Evolutionary conservation across 805 yeast genomes (phyloP).

Genomic region (Saccharomycopsis capsularis): DNA sequence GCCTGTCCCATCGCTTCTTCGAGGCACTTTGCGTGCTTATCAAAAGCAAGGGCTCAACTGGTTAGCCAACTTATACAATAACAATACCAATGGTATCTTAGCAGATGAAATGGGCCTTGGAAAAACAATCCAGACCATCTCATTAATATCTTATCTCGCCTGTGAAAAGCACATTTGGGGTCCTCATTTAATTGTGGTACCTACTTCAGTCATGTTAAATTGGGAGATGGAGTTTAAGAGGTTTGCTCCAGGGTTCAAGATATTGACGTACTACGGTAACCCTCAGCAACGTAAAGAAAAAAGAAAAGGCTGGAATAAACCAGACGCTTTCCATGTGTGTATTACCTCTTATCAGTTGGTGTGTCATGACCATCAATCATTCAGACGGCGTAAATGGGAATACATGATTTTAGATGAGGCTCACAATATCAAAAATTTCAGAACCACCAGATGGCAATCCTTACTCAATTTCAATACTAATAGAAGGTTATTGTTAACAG

Average conservation of each 20-base stretch:
- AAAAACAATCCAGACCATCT: constrained; percentile 92
- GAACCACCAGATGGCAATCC: constrained; percentile 97
- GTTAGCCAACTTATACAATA: constrained; percentile 90
- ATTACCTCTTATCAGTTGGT: constrained; percentile 95
- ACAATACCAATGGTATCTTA: constrained; percentile 88
- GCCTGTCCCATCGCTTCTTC: constrained; percentile 52
- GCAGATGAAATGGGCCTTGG: constrained; percentile 99
- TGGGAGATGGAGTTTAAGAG: constrained; percentile 99
- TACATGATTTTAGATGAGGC: constrained; percentile 98
- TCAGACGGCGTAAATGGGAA: constrained; percentile 88
- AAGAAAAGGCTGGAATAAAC: constrained; percentile 96
- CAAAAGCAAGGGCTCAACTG: constrained; percentile 96
- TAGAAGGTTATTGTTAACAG: constrained; percentile 80
- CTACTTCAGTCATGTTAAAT: constrained; percentile 93
- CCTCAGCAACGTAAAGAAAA: constrained; percentile 96
- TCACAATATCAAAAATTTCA: constrained; percentile 91
- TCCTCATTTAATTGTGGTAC: constrained; percentile 93
- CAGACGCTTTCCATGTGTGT: constrained; percentile 92
- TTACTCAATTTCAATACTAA: constrained; percentile 88
- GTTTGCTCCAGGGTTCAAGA: constrained; percentile 97
- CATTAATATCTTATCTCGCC: constrained; percentile 79
- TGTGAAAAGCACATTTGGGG: constrained; percentile 96
- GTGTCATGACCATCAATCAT: constrained; percentile 94
- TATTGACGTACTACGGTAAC: constrained; percentile 90
- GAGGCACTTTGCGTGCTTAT: constrained; percentile 81